Conservation (phyloP, 1,284 basidiomycete species). For the Austroboletus olivaceoglutinosus region DNA sequence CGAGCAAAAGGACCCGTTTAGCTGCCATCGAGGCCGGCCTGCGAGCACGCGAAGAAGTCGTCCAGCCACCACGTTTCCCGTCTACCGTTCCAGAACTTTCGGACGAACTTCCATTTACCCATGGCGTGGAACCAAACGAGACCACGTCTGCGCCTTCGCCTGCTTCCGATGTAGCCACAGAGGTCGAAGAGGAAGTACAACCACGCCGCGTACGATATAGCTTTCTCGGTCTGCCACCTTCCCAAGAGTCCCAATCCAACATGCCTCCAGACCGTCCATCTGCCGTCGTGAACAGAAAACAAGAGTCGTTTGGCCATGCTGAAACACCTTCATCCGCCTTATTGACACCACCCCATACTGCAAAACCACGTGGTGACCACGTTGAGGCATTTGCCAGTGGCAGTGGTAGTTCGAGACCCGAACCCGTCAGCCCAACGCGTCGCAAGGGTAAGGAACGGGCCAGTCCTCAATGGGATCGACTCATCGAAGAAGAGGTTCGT, state of each 20-base stretch:
- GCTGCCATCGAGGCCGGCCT: slow-evolving; percentile 18
- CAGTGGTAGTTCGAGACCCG: not conserved
- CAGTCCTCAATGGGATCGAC: not conserved
- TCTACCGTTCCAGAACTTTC: not conserved
- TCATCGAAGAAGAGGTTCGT: slow-evolving; percentile 9
- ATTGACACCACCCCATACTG: slow-evolving; percentile 24
- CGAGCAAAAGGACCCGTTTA: slow-evolving; percentile 9
- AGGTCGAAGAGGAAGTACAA: not conserved
- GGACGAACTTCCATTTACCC: slow-evolving; percentile 18
- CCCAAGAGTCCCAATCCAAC: slow-evolving; percentile 8
- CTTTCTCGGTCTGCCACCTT: slow-evolving; percentile 20
- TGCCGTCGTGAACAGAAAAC: too few species aligned
- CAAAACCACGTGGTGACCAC: not conserved
- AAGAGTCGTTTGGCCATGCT: too few species aligned
- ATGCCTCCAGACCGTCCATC: not conserved
- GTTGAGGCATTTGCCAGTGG: not conserved
- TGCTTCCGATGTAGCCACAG: slow-evolving; percentile 1
- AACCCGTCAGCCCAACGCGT: slow-evolving; percentile 20
- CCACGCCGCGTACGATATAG: slow-evolving; percentile 9
- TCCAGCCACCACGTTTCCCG: too few species aligned
- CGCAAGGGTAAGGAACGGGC: slow-evolving; percentile 25
- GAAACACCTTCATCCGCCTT: not conserved
- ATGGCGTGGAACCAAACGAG: not conserved
- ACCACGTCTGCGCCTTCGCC: not conserved
- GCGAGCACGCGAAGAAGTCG: not conserved